Conservation (phyloP, 2,329 filamentous ascomycete genomes). For the Aspergillus pseudoterreus region DNA sequence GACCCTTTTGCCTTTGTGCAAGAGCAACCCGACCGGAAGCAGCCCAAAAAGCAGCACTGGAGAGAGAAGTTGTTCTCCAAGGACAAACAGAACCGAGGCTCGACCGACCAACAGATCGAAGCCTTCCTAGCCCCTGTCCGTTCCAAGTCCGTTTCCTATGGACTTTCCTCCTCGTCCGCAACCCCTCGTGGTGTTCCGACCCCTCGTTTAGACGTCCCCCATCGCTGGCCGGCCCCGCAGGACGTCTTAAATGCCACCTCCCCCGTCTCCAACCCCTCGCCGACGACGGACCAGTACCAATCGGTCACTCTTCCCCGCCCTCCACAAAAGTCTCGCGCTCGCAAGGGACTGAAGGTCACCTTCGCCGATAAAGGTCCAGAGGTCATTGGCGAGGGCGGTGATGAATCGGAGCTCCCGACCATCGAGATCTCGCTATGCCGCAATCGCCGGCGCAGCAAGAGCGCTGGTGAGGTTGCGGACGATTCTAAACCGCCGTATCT, state of each 20-base stretch:
- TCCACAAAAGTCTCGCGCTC: conserved; percentile 40
- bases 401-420: conserved; percentile 72
- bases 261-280: conserved; percentile 14
- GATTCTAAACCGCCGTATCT: conserved; percentile 22
- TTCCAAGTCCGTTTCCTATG: conserved; percentile 30
- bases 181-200: conserved; percentile 28
- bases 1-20: conserved; percentile 36
- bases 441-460: conserved; percentile 20
- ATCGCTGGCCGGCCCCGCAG: conserved; percentile 31
- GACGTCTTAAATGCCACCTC: conserved; percentile 20
- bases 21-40: conserved; percentile 27
- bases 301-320: conserved; percentile 18
- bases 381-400: conserved; percentile 86
- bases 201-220: conserved; percentile 34
- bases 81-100: conserved; percentile 34
- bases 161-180: conserved; percentile 6
- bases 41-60: conserved; percentile 40
- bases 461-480: conserved; percentile 16
- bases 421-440: conserved; percentile 63
- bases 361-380: conserved; percentile 72
- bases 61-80: conserved; percentile 49
- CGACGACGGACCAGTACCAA: conserved; percentile 19
- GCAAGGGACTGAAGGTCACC: conserved; percentile 68
- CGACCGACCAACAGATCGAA: conserved; percentile 47
- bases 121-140: conserved; percentile 57